phyloP scores from a whole-genome alignment of 2,329 filamentous ascomycete species.

The Triangularia setosa region DNA sequence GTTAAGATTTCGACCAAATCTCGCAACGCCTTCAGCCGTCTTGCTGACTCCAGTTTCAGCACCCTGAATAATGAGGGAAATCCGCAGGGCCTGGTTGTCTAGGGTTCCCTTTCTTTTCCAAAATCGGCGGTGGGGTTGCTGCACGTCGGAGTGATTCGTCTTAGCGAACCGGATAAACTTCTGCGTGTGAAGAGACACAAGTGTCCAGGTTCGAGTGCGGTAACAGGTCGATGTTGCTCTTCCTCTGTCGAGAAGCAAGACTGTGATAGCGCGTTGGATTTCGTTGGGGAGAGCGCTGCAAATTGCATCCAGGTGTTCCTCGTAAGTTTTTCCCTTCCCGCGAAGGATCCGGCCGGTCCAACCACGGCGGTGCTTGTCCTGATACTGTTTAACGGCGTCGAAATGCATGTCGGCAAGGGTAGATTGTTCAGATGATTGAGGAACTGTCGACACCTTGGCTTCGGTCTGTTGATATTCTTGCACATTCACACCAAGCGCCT shows the following conservation, averaged over 20 bases:
- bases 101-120: conserved; percentile 23
- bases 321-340: conserved; percentile 25
- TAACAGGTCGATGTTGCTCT: conserved; percentile 22
- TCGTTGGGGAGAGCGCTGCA: conserved; percentile 21
- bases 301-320: conserved; percentile 26
- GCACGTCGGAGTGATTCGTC: conserved; percentile 20
- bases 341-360: conserved; percentile 23
- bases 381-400: conserved; percentile 21
- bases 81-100: conserved; percentile 9
- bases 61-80: conserved; percentile 26
- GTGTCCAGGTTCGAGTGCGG: conserved; percentile 27
- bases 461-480: conserved; percentile 9
- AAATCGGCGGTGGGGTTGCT: conserved; percentile 22
- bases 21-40: conserved; percentile 13
- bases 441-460: background rate
- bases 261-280: conserved; percentile 21
- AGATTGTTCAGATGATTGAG: conserved; percentile 21
- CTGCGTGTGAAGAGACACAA: conserved; percentile 27
- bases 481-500: conserved; percentile 20
- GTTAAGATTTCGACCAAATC: conserved; percentile 16
- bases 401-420: conserved; percentile 26
- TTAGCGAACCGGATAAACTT: conserved; percentile 24
- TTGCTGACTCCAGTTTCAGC: conserved; percentile 18
- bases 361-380: conserved; percentile 22
- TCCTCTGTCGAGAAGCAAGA: conserved; percentile 24